A percentile compares a stretch with the other conserved stretches of the same genome.
phyloP scores from a whole-genome alignment of 768 basidiomycete species.

The Serpula lacrymans region DNA sequence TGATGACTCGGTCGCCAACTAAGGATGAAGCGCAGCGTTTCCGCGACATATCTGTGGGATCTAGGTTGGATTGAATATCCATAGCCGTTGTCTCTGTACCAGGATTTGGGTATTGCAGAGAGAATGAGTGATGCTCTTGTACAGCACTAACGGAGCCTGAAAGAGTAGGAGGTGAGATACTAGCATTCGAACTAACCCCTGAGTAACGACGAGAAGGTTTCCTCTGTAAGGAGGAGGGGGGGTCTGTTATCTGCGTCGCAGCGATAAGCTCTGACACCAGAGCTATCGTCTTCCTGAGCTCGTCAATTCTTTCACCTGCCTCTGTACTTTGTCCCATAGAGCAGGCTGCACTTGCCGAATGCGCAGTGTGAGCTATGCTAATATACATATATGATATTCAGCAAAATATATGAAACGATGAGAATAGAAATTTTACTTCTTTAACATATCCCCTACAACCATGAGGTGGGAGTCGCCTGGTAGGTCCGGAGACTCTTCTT shows the following conservation, averaged over 20 bases:
- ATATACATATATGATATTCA: slow-evolving; percentile 17
- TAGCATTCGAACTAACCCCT: slow-evolving; percentile 33
- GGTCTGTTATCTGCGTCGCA: slow-evolving; percentile 34
- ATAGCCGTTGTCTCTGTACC: slow-evolving; percentile 10
- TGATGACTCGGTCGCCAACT: slow-evolving; percentile 41
- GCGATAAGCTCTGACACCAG: slow-evolving; percentile 55
- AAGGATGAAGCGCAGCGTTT: slow-evolving; percentile 51
- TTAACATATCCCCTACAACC: slow-evolving; percentile 47
- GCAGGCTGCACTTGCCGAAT: slow-evolving; percentile 52
- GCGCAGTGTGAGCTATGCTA: slow-evolving; percentile 61
- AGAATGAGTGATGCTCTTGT: slow-evolving; percentile 22
- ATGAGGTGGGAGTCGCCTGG: slow-evolving; percentile 45
- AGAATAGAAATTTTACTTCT: slow-evolving; percentile 42
- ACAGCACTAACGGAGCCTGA: slow-evolving; percentile 14
- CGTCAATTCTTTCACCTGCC: slow-evolving; percentile 49
- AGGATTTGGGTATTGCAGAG: slow-evolving; percentile 11
- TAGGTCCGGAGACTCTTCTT: slow-evolving; percentile 25
- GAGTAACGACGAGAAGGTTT: slow-evolving; percentile 23
- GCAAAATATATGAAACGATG: slow-evolving; percentile 12
- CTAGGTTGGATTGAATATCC: slow-evolving; percentile 24
- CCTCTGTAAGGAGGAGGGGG: slow-evolving; percentile 29
- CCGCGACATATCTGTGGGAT: slow-evolving; percentile 41
- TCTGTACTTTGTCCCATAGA: slow-evolving; percentile 42
- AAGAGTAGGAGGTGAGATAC: slow-evolving; percentile 16
- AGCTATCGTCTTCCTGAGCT: slow-evolving; percentile 52